Evolutionary conservation across 129 eudicot species (phyloP).

Genomic region (Chrysanthemum seticuspe): DNA sequence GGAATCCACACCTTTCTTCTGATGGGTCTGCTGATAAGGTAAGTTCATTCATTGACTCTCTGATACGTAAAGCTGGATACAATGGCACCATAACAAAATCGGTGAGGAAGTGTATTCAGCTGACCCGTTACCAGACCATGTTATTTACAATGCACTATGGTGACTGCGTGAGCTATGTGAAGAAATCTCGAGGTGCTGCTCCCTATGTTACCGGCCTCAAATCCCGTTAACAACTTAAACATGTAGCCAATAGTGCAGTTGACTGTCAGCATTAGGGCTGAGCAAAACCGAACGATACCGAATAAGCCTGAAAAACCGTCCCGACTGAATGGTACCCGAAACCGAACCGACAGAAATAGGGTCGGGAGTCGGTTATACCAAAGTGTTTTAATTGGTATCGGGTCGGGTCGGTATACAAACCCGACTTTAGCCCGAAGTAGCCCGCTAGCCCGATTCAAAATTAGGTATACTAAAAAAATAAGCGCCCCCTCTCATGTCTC

Average conservation of each 20-base stretch:
- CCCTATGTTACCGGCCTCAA: conserved; percentile 23
- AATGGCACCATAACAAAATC: conserved; percentile 5
- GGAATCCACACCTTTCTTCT: conserved; percentile 57
- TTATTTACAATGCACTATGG: conserved; percentile 65
- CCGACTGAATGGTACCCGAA: no score
- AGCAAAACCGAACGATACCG: no score
- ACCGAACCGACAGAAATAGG: no score
- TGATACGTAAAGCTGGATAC: conserved; percentile 78
- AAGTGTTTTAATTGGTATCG: no score
- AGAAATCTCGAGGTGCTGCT: conserved; percentile 61
- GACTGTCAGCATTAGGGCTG: no score
- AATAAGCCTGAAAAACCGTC: no score
- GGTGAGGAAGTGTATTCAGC: conserved; percentile 63
- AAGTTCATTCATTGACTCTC: conserved; percentile 43
- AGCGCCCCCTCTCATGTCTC: no score
- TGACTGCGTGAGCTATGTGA: conserved; percentile 76
- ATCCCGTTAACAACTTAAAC: neutral
- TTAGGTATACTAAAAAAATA: no score
- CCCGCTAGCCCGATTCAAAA: no score
- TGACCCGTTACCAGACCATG: conserved; percentile 89
- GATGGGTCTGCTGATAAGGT: conserved; percentile 28
- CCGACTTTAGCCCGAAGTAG: no score
- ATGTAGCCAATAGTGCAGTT: neutral
- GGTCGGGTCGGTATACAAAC: no score
- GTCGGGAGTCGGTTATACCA: no score